Evolutionary conservation across 805 yeast species (phyloP).

Genomic region (Saccharomyces mikatae): DNA sequence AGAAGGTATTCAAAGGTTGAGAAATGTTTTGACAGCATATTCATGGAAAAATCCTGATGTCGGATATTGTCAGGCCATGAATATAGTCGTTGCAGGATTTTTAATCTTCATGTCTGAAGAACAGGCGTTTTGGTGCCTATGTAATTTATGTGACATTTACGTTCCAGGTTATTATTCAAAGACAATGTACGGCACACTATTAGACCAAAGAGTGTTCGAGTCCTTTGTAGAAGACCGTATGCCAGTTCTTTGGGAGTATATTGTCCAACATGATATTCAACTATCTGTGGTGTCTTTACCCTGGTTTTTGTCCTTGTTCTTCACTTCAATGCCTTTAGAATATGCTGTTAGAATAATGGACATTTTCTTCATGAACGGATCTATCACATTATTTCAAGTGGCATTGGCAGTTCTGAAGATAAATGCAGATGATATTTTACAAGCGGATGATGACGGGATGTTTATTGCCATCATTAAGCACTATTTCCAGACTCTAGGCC

Average conservation of each 20-base stretch:
- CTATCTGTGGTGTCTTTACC: slow-evolving; percentile 88
- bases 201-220: slow-evolving; percentile 92
- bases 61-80: slow-evolving; percentile 99
- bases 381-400: slow-evolving; percentile 82
- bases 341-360: slow-evolving; percentile 90
- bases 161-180: slow-evolving; percentile 95
- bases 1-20: slow-evolving; percentile 76
- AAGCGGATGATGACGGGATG: slow-evolving; percentile 84
- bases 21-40: slow-evolving; percentile 87
- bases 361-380: slow-evolving; percentile 82
- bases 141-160: slow-evolving; percentile 68
- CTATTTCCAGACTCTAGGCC: slow-evolving; percentile 70
- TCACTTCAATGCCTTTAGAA: slow-evolving; percentile 89
- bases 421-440: slow-evolving; percentile 75
- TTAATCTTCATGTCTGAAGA: slow-evolving; percentile 87
- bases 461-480: slow-evolving; percentile 79
- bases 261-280: slow-evolving; percentile 73
- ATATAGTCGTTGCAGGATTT: slow-evolving; percentile 76
- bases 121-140: slow-evolving; percentile 92
- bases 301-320: slow-evolving; percentile 87
- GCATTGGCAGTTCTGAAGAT: slow-evolving; percentile 84
- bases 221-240: slow-evolving; percentile 78
- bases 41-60: slow-evolving; percentile 96
- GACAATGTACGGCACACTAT: slow-evolving; percentile 93
- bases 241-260: slow-evolving; percentile 84